Evolutionary conservation across 2,329 filamentous ascomycete species (phyloP), one percentile per base, ranked within the genome.

Genomic region (Capronia americana): DNA sequence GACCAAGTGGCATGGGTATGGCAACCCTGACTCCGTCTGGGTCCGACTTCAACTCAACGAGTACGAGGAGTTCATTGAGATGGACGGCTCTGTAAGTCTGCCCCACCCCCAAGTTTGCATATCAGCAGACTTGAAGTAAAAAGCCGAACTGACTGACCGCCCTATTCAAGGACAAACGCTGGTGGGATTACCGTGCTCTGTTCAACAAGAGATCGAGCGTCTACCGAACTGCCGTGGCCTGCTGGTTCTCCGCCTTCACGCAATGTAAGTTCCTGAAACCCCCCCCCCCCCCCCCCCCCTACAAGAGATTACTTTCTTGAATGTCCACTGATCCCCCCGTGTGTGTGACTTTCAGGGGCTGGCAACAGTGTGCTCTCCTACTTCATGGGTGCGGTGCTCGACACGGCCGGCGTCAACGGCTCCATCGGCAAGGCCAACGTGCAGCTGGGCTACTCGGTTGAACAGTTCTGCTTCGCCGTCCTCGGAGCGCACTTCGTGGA

Each of bases 1-100:
- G 64, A 81, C 84, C 7, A 84, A 84, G 67, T 87, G 86, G 71
- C 88, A 89, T 59, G 87, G 85, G 1, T 81, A 86, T 70, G 80
- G 80, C 0, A 76, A 79, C 44, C 63, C 66, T 1, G 72, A 77
- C 11, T 75, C 72, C 14, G 63, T 69, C 17, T 77, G 72, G 69
- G 76, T 77, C 20, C 70, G 72, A 46, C 70, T 76, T 1, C 74
- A 78, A 60, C 63, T 77, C 11, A 58, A 58, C n/a, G 77, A 79
- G 57, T 77, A 77, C 48, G 75, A 77, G 51, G 70, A 78, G 59
- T 77, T 68, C 12, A 66, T 78, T 23, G 70, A 76, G 57, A 60
- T 75, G 26, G 72, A 77, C 53, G 75, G 74, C 4, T 68, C 73
- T n/a, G 68, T 70, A 51, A 65, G 68, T 66, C 10, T 28, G 34